phyloP scores from a whole-genome alignment of 1,284 basidiomycete species.

The Omphalotus olearius region DNA sequence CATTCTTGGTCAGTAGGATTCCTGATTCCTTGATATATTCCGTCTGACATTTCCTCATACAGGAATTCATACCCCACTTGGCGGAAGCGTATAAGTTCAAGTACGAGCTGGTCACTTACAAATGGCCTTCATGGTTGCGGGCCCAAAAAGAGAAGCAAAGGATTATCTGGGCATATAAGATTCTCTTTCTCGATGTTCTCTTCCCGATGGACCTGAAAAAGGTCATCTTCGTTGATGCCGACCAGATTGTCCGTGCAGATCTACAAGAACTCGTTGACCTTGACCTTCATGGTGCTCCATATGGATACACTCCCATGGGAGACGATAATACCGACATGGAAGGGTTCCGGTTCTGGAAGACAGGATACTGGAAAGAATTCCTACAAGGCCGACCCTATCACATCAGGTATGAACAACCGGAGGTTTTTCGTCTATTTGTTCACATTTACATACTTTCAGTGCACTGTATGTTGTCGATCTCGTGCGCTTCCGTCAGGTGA shows the following conservation, averaged over 20 bases:
- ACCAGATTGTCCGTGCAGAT: slow-evolving; percentile 96
- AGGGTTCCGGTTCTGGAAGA: slow-evolving; percentile 98
- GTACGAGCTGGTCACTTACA: slow-evolving; percentile 97
- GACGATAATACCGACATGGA: slow-evolving; percentile 95
- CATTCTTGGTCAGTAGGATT: slow-evolving; percentile 71
- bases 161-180: slow-evolving; percentile 99
- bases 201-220: slow-evolving; percentile 99
- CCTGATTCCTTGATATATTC: background rate
- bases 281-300: slow-evolving; percentile 88
- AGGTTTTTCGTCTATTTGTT: background rate
- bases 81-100: slow-evolving; percentile 89
- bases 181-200: slow-evolving; percentile 95
- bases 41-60: slow-evolving; percentile 5
- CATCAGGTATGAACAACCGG: slow-evolving; percentile 62
- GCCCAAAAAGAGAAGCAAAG: slow-evolving; percentile 96
- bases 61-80: slow-evolving; percentile 95
- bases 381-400: slow-evolving; percentile 83
- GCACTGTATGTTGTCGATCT: slow-evolving; percentile 96
- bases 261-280: slow-evolving; percentile 89
- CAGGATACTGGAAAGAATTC: slow-evolving; percentile 90
- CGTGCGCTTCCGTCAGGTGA: slow-evolving; percentile 85
- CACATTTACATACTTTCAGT: slow-evolving; percentile 35
- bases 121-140: slow-evolving; percentile 98
- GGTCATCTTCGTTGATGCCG: slow-evolving; percentile 98
- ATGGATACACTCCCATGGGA: slow-evolving; percentile 97